These are phyloP conservation scores for Apophysomyces elegans DNA, from an alignment of 371 early-diverging fungal species.

Conservation along the genomic window DNA sequence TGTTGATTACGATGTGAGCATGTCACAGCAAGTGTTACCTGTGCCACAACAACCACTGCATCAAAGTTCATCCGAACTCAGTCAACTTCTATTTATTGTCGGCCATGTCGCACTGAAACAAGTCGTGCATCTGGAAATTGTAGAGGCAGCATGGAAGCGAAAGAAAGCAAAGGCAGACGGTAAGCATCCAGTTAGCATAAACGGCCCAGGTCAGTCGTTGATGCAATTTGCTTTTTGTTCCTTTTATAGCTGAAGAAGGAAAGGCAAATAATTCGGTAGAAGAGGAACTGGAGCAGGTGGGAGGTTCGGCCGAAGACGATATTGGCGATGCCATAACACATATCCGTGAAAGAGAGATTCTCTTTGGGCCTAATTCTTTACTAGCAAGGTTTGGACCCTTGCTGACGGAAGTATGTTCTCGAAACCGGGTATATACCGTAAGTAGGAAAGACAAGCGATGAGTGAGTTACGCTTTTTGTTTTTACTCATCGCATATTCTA, in stretches of 20 bases:
- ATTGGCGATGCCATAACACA: slow-evolving; percentile 84
- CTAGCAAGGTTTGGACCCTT: slow-evolving; percentile 84
- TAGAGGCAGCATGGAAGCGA: slow-evolving; percentile 89
- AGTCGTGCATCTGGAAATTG: slow-evolving; percentile 90
- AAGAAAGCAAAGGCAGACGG: slow-evolving; percentile 49
- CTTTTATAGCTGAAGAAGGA: slow-evolving; percentile 10
- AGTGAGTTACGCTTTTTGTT: not conserved
- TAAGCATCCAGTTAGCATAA: slow-evolving; percentile 4
- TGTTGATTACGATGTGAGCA: slow-evolving; percentile 39
- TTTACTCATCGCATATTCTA: not conserved
- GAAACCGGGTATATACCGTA: slow-evolving; percentile 82
- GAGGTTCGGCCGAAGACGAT: slow-evolving; percentile 93
- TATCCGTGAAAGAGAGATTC: slow-evolving; percentile 90
- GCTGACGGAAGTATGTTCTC: slow-evolving; percentile 78
- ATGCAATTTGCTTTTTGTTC: not conserved
- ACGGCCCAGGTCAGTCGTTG: too few species aligned
- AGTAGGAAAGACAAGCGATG: slow-evolving; percentile 16
- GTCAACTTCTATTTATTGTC: slow-evolving; percentile 87
- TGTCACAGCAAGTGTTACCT: slow-evolving; percentile 29
- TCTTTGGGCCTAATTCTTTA: slow-evolving; percentile 79
- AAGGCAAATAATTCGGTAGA: slow-evolving; percentile 44
- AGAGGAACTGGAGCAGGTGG: slow-evolving; percentile 90
- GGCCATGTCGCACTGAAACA: slow-evolving; percentile 96
- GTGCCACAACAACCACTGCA: slow-evolving; percentile 38
- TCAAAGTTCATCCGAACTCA: slow-evolving; percentile 71